Base-by-base conservation (phyloP, 2,329 filamentous ascomycete species). In the Rosellinia necatrix region DNA sequence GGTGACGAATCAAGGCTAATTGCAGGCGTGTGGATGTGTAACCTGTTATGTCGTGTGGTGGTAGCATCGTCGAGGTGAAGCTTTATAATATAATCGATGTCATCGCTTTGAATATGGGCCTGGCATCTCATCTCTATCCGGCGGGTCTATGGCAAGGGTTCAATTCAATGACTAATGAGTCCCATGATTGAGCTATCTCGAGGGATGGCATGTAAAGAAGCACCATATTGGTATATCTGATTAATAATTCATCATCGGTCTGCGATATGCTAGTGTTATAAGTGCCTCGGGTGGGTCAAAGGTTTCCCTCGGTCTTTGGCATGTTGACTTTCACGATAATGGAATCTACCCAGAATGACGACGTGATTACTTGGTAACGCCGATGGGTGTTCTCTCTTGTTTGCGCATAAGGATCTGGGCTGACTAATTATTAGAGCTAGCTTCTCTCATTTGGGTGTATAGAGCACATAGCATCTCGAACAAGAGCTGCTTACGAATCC, bases 361-460 rank as follows among this genome's bases (percentile, higher is more conserved):
- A 43, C 42, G n/a, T 10, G 21, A 32, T 42, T 50, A 38, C 10
- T 24, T 44, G 52, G 13, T 38, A 48, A 57, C 15, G 15, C 22
- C 24, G 25, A 15, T 46, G n/a, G 30, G 27, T 27, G 22, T 17
- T 21, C 51, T 46, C n/a, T 7, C 22, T 44, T 15, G 35, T 30
- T 15, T 50, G 15, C 22, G 17, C 7, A 49, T 38, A 12, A n/a
- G 12, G 22, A 41, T 41, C 38, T 49, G 19, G 32, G 47, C 43
- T 47, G 57, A 42, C 27, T n/a, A 42, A 29, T 44, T 25, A 58
- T 60, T 60, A 55, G 58, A 58, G 32, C 13, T 38, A n/a, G 19
- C 42, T 48, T 24, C 37, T 47, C 8, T 30, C 6, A 32, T 32
- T 22, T 29, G 49, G 42, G 29, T 57, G 13, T n/a, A 30, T 5